These are phyloP conservation scores for Dothistroma pini DNA, from an alignment of 2,329 filamentous ascomycete genomes.

Conservation along the genomic window DNA sequence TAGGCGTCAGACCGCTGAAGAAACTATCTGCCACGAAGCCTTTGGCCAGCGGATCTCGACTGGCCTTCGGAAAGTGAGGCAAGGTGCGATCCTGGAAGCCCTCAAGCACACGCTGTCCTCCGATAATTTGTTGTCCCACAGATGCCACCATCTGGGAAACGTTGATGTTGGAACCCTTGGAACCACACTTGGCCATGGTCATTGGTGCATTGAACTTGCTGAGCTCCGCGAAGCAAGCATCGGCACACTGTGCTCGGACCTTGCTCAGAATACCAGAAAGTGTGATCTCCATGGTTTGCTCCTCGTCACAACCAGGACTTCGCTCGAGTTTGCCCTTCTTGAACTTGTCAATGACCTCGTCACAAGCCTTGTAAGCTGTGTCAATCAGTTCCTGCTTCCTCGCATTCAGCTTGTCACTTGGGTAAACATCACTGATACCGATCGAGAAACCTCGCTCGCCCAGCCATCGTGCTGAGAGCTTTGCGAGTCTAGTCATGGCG, in stretches of 20 bases:
- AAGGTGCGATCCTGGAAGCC: conserved; percentile 94
- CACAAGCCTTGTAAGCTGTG: conserved; percentile 74
- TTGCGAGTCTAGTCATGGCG: conserved; percentile 91
- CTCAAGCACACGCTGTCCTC: conserved; percentile 84
- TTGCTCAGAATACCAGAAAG: conserved; percentile 90
- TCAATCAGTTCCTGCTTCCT: conserved; percentile 74
- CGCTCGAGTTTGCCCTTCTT: conserved; percentile 79
- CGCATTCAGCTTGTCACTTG: conserved; percentile 64
- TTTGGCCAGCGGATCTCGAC: conserved; percentile 87
- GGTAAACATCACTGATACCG: conserved; percentile 91
- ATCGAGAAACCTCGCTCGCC: conserved; percentile 94
- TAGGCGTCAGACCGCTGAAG: conserved; percentile 84
- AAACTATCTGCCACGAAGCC: conserved; percentile 98
- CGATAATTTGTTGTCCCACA: conserved; percentile 97
- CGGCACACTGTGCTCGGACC: conserved; percentile 86
- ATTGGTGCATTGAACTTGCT: conserved; percentile 89
- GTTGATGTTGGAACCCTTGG: conserved; percentile 96
- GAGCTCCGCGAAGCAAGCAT: conserved; percentile 83
- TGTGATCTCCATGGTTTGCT: conserved; percentile 84
- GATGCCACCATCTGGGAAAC: conserved; percentile 98
- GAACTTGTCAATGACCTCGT: conserved; percentile 77
- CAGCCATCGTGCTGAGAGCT: conserved; percentile 81
- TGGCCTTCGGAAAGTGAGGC: conserved; percentile 92
- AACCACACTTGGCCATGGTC: conserved; percentile 96
- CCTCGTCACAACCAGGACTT: conserved; percentile 82